Conservation (phyloP, 2,329 filamentous ascomycete species). For the Periconia sp. region DNA sequence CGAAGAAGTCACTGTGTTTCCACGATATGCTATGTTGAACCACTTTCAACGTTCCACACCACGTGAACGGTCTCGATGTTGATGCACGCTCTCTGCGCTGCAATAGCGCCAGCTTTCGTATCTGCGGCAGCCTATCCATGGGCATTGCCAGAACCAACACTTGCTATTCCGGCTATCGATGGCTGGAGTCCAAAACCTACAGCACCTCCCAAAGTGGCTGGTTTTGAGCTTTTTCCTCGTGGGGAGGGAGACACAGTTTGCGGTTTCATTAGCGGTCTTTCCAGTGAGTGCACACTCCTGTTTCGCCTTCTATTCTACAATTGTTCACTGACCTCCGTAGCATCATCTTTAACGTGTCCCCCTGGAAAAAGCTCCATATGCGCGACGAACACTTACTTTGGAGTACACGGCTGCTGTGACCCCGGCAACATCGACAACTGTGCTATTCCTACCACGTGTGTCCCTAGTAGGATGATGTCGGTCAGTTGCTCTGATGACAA, state of each 20-base stretch:
- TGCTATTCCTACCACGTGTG: constrained; percentile 34
- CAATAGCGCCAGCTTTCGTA: constrained; percentile 29
- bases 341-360: constrained; percentile 31
- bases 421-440: constrained; percentile 21
- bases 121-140: constrained; percentile 30
- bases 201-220: constrained; percentile 20
- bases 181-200: constrained; percentile 37
- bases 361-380: constrained; percentile 24
- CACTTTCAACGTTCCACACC: not conserved
- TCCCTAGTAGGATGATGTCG: constrained; percentile 25
- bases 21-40: not conserved
- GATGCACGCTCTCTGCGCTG: constrained; percentile 22
- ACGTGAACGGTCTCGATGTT: constrained; percentile 18
- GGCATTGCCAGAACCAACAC: constrained; percentile 31
- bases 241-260: constrained; percentile 25
- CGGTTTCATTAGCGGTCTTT: constrained; percentile 30
- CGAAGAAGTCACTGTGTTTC: not conserved
- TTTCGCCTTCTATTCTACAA: not conserved
- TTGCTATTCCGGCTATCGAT: constrained; percentile 21
- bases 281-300: constrained; percentile 17
- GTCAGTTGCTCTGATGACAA: constrained; percentile 26
- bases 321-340: constrained; percentile 17
- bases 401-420: constrained; percentile 39
- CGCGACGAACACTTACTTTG: constrained; percentile 35
- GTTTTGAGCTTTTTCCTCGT: constrained; percentile 30